Evolutionary conservation across 169 alveolate genomes (phyloP).

Genomic region (Plasmodium sp.): DNA sequence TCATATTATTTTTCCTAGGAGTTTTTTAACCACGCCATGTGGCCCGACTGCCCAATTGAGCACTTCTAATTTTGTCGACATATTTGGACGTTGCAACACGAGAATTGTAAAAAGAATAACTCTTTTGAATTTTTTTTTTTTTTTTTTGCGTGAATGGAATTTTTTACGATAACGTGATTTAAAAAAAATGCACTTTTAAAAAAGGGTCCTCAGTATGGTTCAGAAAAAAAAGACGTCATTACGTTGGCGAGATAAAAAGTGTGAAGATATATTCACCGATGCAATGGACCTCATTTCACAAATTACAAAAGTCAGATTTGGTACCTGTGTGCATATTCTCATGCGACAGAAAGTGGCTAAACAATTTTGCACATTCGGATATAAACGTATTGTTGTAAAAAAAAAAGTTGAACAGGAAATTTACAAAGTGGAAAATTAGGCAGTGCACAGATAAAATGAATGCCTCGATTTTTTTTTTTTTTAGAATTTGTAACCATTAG

Average conservation of each 20-base stretch:
- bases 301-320: not conserved
- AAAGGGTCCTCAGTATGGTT: not conserved
- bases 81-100: not conserved
- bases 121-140: not conserved
- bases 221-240: not conserved
- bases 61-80: not conserved
- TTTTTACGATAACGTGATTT: not conserved
- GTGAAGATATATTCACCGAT: not conserved
- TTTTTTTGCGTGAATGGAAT: not conserved
- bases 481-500: not conserved
- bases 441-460: not conserved
- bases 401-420: not conserved
- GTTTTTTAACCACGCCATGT: conserved; percentile 24
- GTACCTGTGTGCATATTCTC: not conserved
- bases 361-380: not conserved
- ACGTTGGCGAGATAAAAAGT: not conserved
- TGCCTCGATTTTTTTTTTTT: not conserved
- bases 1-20: conserved; percentile 71
- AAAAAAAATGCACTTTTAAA: not conserved
- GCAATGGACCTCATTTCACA: not conserved
- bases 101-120: not conserved
- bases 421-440: not conserved
- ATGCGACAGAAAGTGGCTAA: not conserved
- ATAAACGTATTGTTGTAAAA: not conserved
- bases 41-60: not conserved